phyloP scores from a whole-genome alignment of 1,139 yeast genomes.

The Zygosaccharomyces pseudobailii region DNA sequence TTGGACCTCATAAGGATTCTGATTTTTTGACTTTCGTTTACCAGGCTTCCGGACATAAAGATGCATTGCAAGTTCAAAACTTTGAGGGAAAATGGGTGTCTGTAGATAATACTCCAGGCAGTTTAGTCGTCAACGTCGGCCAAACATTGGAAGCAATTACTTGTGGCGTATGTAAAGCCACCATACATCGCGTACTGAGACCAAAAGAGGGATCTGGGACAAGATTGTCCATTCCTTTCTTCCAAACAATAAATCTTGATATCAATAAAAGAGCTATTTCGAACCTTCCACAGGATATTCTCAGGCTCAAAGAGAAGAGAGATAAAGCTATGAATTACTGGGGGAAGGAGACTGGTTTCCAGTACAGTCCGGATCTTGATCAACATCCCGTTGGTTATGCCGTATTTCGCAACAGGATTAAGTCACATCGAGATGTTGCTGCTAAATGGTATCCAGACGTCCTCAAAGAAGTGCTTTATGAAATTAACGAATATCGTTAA shows the following conservation, averaged over 20 bases:
- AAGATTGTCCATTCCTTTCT: slow-evolving; percentile 50
- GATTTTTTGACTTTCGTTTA: slow-evolving; percentile 57
- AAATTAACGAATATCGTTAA: background rate
- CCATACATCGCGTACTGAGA: slow-evolving; percentile 58
- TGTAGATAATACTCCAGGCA: slow-evolving; percentile 41
- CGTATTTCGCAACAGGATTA: slow-evolving; percentile 58
- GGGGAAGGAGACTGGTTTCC: slow-evolving; percentile 47
- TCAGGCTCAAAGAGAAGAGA: slow-evolving; percentile 37
- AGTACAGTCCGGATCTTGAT: slow-evolving; percentile 44
- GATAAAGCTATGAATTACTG: slow-evolving; percentile 37
- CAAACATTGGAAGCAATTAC: slow-evolving; percentile 53
- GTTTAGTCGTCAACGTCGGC: slow-evolving; percentile 51
- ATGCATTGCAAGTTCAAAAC: slow-evolving; percentile 59
- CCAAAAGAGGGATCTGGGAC: slow-evolving; percentile 53
- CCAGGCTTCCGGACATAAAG: slow-evolving; percentile 49
- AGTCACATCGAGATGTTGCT: slow-evolving; percentile 66
- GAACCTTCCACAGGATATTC: slow-evolving; percentile 27
- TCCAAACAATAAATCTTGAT: slow-evolving; percentile 50
- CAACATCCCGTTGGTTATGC: slow-evolving; percentile 50
- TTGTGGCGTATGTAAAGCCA: slow-evolving; percentile 57
- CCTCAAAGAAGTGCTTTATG: slow-evolving; percentile 19
- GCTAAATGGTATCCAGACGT: slow-evolving; percentile 55
- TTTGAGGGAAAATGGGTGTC: slow-evolving; percentile 61
- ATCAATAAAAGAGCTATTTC: slow-evolving; percentile 40
- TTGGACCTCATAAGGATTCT: slow-evolving; percentile 70